A percentile compares a stretch with the other conserved stretches of the same genome.
phyloP scores from a whole-genome alignment of 75 land plant genomes.

The Azolla pinnata region DNA sequence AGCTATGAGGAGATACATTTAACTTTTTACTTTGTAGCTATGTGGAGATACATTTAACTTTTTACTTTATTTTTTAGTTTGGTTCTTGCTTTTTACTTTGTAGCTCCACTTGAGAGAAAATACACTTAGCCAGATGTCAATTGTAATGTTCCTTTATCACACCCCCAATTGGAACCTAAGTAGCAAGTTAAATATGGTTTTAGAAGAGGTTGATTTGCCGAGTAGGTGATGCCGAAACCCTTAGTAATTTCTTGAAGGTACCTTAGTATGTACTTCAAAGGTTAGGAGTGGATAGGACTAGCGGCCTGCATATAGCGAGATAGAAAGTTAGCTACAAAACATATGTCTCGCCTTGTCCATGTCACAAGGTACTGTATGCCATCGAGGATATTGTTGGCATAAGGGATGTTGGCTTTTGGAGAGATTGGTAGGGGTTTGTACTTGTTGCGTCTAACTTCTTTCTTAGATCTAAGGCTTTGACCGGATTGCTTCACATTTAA shows the following conservation, averaged over 20 bases:
- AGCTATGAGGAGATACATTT: slow-evolving; percentile 19
- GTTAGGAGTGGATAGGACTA: background rate
- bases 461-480: too few species aligned
- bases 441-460: too few species aligned
- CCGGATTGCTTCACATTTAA: too few species aligned
- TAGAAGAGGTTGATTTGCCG: background rate
- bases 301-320: background rate
- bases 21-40: too few species aligned
- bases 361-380: too few species aligned
- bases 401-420: too few species aligned
- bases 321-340: background rate
- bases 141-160: slow-evolving; percentile 6
- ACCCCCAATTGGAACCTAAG: slow-evolving; percentile 20
- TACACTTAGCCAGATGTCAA: slow-evolving; percentile 23
- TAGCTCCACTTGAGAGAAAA: too few species aligned
- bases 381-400: too few species aligned
- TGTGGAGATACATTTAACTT: slow-evolving; percentile 13
- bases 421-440: too few species aligned
- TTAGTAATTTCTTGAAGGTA: background rate
- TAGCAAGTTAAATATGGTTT: slow-evolving; percentile 11
- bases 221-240: slow-evolving; percentile 11
- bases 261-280: background rate
- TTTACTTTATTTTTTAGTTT: too few species aligned
- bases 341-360: too few species aligned
- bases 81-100: too few species aligned